Evolutionary conservation across 2,329 filamentous ascomycete genomes (phyloP).

Genomic region (Colletotrichum liaoningense): DNA sequence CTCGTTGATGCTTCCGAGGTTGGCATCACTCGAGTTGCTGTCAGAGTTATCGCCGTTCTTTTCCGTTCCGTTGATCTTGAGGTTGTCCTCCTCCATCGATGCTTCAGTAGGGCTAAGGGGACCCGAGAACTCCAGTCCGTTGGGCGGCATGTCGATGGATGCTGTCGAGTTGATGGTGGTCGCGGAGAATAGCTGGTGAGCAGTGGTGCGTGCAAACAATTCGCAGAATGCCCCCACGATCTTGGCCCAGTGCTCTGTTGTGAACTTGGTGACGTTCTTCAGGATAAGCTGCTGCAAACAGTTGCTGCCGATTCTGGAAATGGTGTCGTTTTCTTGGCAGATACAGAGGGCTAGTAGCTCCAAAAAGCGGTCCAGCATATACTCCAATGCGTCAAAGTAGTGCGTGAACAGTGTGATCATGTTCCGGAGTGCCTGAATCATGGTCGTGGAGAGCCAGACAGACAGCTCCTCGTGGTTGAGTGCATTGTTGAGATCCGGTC

Average conservation of each 20-base stretch:
- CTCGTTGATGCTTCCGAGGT: constrained; percentile 45
- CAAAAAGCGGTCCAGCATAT: constrained; percentile 98
- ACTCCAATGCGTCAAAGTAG: constrained; percentile 95
- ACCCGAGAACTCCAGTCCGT: constrained; percentile 63
- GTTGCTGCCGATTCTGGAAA: constrained; percentile 97
- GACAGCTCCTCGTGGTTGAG: constrained; percentile 96
- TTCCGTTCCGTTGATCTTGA: constrained; percentile 69
- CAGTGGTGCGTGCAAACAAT: constrained; percentile 93
- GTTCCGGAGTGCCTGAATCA: constrained; percentile 98
- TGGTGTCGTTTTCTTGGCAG: constrained; percentile 98
- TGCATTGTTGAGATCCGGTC: constrained; percentile 95
- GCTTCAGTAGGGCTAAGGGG: constrained; percentile 55
- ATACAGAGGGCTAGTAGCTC: constrained; percentile 96
- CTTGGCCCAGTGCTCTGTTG: constrained; percentile 87
- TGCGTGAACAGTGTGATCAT: constrained; percentile 99
- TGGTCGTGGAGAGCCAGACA: constrained; percentile 98
- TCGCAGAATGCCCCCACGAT: constrained; percentile 97
- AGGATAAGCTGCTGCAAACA: constrained; percentile 96
- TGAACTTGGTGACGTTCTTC: constrained; percentile 95
- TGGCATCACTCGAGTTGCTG: constrained; percentile 45
- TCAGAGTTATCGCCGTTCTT: constrained; percentile 50
- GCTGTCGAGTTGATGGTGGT: constrained; percentile 66
- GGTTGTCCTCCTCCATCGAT: constrained; percentile 63
- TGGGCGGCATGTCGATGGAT: constrained; percentile 62
- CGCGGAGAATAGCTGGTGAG: constrained; percentile 95